phyloP scores from a whole-genome alignment of 2,329 filamentous ascomycete genomes.

The Esteya vermicola region DNA sequence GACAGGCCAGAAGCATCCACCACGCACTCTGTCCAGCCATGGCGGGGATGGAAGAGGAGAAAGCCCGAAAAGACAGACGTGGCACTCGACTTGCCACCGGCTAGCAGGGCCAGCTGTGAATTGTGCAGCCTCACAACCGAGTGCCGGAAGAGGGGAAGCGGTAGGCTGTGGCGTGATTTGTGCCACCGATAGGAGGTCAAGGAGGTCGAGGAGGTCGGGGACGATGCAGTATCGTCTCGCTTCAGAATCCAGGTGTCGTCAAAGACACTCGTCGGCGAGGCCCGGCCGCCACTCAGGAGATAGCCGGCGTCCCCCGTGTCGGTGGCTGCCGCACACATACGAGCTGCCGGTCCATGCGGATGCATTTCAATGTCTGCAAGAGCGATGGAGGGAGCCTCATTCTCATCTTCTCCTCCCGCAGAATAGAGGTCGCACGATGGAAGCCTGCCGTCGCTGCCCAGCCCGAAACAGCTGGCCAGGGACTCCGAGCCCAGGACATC shows the following conservation, averaged over 20 bases:
- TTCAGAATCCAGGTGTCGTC: conserved; percentile 64
- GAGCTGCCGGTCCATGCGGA: conserved; percentile 22
- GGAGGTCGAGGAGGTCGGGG: too few species aligned
- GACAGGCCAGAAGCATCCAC: conserved; percentile 20
- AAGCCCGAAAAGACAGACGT: conserved; percentile 34
- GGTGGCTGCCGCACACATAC: conserved; percentile 69
- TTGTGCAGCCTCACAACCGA: conserved; percentile 37
- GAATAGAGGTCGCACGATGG: conserved; percentile 37
- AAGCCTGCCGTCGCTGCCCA: conserved; percentile 28
- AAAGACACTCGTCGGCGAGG: conserved; percentile 56
- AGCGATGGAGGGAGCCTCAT: conserved; percentile 3
- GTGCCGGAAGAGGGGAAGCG: conserved; percentile 62
- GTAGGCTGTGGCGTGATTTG: too few species aligned
- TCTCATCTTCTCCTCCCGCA: background rate
- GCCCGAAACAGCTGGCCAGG: conserved; percentile 30
- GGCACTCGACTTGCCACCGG: conserved; percentile 45
- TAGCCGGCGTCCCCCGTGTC: conserved; percentile 41
- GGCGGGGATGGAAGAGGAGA: conserved; percentile 34
- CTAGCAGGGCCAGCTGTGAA: conserved; percentile 39
- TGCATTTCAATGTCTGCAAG: too few species aligned
- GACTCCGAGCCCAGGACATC: conserved; percentile 25
- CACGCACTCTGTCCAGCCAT: conserved; percentile 32
- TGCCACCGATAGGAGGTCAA: too few species aligned
- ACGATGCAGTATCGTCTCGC: too few species aligned
- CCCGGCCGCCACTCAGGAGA: conserved; percentile 62